These are phyloP conservation scores for Seminavis robusta DNA, from an alignment of 108 stramenopile species.

Conservation along the genomic window DNA sequence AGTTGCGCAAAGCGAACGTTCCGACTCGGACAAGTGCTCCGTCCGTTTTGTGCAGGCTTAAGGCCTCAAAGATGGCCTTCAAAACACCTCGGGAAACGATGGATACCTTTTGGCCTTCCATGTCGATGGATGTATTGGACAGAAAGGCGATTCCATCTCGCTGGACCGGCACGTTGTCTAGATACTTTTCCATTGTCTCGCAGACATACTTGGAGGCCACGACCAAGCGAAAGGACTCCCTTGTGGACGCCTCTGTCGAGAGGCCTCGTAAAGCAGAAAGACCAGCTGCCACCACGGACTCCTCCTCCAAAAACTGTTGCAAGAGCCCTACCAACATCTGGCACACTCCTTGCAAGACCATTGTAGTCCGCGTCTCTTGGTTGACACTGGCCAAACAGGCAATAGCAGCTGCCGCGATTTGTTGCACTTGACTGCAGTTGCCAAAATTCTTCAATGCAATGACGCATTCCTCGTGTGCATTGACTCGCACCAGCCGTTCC, in stretches of 20 bases:
- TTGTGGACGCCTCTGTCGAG: conserved; percentile 9
- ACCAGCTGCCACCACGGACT: conserved; percentile 3
- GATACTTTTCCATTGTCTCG: conserved; percentile 24
- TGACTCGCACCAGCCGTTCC: too few species aligned
- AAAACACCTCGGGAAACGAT: conserved; percentile 16
- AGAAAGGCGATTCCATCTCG: conserved; percentile 37
- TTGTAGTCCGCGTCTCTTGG: not conserved
- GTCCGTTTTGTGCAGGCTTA: conserved; percentile 15
- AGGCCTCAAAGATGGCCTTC: conserved; percentile 16
- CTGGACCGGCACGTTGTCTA: conserved; percentile 13
- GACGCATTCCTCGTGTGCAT: too few species aligned
- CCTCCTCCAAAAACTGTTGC: conserved; percentile 3
- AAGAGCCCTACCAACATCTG: conserved; percentile 4
- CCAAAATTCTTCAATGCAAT: too few species aligned
- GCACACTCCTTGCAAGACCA: conserved; percentile 2
- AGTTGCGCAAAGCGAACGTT: conserved; percentile 43
- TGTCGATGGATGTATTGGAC: conserved; percentile 32
- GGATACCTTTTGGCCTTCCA: conserved; percentile 22
- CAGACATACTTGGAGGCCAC: conserved; percentile 9
- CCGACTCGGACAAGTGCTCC: conserved; percentile 21
- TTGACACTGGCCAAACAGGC: conserved; percentile 6
- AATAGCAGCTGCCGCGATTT: too few species aligned
- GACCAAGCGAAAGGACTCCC: conserved; percentile 1
- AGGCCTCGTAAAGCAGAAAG: conserved; percentile 14
- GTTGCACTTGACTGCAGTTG: too few species aligned